Percentiles rank a stretch among this genome's conserved stretches.
phyloP scores from a whole-genome alignment of 768 basidiomycete genomes.

The Collybia nuda region DNA sequence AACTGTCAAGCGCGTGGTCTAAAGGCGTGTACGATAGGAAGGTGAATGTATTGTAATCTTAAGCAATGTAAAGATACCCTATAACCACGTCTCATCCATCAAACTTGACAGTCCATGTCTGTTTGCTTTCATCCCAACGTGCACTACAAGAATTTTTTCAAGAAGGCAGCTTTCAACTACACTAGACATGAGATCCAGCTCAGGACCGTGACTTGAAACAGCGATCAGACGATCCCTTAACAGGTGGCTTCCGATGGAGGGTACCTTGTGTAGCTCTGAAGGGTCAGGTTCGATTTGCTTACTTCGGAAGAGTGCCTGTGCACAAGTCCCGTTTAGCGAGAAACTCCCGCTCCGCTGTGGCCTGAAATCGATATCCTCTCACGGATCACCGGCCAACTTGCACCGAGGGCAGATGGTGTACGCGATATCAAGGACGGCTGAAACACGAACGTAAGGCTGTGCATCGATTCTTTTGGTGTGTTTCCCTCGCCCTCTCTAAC shows the following conservation, averaged over 20 bases:
- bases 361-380: not conserved
- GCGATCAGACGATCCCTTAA: not conserved
- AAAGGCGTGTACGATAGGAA: conserved; percentile 17
- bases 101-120: conserved; percentile 10
- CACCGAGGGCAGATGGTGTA: conserved; percentile 2
- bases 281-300: not conserved
- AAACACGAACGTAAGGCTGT: no score
- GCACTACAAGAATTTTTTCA: not conserved
- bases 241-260: not conserved
- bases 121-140: not conserved
- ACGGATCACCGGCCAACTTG: conserved; percentile 3
- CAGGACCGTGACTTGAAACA: not conserved
- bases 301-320: not conserved
- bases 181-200: not conserved
- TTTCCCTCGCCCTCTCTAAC: no score
- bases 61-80: conserved; percentile 3
- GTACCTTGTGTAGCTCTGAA: not conserved
- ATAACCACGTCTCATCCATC: conserved; percentile 6
- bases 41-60: conserved; percentile 16
- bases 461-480: no score
- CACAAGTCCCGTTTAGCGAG: not conserved
- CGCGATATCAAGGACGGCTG: no score
- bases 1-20: conserved; percentile 6
- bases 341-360: not conserved
- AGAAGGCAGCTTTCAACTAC: no score